Evolutionary conservation across 139 green algal genomes (phyloP).

Genomic region (Mychonastes homosphaera): DNA sequence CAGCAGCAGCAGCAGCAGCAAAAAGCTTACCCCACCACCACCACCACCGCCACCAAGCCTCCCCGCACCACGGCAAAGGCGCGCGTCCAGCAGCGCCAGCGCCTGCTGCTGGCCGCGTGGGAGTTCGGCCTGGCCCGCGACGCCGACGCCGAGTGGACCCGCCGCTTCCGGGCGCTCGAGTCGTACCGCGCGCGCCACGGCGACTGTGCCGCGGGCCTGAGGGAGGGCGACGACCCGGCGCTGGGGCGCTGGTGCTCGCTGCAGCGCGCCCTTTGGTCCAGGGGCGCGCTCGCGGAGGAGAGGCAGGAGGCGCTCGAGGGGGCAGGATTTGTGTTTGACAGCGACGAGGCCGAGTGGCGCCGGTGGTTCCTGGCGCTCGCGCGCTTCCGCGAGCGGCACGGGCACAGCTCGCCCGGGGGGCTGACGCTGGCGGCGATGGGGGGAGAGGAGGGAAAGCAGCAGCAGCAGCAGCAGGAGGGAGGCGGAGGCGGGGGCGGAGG

Average conservation of each 20-base stretch:
- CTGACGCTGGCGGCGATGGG: too few species aligned
- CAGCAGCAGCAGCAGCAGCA: conserved; percentile 7
- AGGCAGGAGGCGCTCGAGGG: conserved; percentile 16
- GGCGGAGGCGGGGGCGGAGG: background rate
- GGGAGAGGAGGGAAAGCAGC: too few species aligned
- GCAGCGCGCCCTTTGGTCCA: background rate
- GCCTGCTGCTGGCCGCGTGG: conserved; percentile 37
- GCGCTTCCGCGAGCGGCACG: conserved; percentile 18
- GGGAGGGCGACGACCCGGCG: conserved; percentile 44
- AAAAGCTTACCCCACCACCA: too few species aligned
- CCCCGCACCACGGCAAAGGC: background rate
- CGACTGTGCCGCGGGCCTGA: conserved; percentile 45
- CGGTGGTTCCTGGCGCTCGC: conserved; percentile 50
- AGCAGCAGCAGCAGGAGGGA: background rate
- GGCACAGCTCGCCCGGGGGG: conserved; percentile 15
- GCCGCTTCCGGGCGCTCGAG: conserved; percentile 30
- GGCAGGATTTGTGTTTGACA: conserved; percentile 53
- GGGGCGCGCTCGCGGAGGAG: conserved; percentile 7
- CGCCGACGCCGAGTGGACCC: conserved; percentile 36
- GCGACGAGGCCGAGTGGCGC: conserved; percentile 53
- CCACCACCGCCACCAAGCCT: too few species aligned
- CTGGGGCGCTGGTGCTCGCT: conserved; percentile 38
- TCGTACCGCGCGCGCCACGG: conserved; percentile 41
- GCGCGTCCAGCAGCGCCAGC: background rate
- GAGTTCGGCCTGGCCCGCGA: conserved; percentile 46